A percentile compares a stretch with the other conserved stretches of the same genome.
phyloP scores from a whole-genome alignment of 352 stramenopile species.

The Phytophthora hybrid region DNA sequence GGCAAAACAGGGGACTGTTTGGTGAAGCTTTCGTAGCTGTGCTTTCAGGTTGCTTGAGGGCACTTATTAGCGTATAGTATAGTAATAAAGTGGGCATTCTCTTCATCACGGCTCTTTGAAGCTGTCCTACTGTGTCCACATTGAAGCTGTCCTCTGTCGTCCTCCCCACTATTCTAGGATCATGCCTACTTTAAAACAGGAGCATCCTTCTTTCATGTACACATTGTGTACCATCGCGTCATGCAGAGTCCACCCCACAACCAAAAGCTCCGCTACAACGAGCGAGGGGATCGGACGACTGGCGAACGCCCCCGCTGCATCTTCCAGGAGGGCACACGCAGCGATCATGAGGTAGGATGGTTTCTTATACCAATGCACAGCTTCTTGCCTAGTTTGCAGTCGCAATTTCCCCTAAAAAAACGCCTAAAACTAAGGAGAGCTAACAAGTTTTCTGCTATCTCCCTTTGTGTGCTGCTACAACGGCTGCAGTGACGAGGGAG shows the following conservation, averaged over 20 bases:
- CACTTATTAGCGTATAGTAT: slow-evolving; percentile 54
- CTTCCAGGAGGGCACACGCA: slow-evolving; percentile 8
- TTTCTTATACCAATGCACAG: not conserved
- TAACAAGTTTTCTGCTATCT: slow-evolving; percentile 37
- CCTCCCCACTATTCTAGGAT: slow-evolving; percentile 7
- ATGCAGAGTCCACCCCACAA: slow-evolving; percentile 20
- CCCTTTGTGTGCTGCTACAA: slow-evolving; percentile 30
- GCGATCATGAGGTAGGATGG: slow-evolving; percentile 35
- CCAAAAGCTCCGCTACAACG: slow-evolving; percentile 15
- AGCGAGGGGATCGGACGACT: slow-evolving; percentile 19
- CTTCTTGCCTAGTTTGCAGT: slow-evolving; percentile 8
- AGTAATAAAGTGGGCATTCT: slow-evolving; percentile 53
- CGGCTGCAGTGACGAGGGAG: slow-evolving; percentile 33
- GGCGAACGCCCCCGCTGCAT: slow-evolving; percentile 24
- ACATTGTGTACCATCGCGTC: slow-evolving; percentile 13
- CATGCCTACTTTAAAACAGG: not conserved
- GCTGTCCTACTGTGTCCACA: not conserved
- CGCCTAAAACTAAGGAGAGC: slow-evolving; percentile 23
- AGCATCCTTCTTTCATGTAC: slow-evolving; percentile 2
- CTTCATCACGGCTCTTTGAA: slow-evolving; percentile 17
- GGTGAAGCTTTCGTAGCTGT: slow-evolving; percentile 39
- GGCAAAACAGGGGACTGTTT: too few relatives aligned
- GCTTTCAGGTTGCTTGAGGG: slow-evolving; percentile 41
- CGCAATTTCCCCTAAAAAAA: slow-evolving; percentile 5
- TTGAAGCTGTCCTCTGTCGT: slow-evolving; percentile 2